Percentiles rank a stretch among this genome's conserved stretches.
Evolutionary conservation across 805 yeast species (phyloP).

Genomic region (Candida cerambycidarum): DNA sequence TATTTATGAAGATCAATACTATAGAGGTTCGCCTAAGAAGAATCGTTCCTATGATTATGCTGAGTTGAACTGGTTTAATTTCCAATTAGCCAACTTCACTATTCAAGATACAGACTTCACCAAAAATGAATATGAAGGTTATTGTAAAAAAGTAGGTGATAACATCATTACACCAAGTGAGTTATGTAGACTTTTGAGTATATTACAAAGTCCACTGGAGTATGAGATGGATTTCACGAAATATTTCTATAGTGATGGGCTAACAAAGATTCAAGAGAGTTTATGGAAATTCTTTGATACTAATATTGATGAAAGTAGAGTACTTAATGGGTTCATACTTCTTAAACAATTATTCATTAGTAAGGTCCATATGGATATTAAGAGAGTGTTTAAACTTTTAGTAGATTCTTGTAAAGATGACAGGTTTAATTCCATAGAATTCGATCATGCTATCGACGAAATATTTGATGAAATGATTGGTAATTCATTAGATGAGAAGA

Average conservation of each 20-base stretch:
- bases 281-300: conserved; percentile 17
- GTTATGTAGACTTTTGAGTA: conserved; percentile 13
- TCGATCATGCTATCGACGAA: conserved; percentile 16
- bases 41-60: conserved; percentile 29
- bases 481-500: not conserved
- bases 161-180: conserved; percentile 7
- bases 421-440: conserved; percentile 19
- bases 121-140: conserved; percentile 8
- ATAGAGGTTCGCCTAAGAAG: conserved; percentile 35
- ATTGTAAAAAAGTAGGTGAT: conserved; percentile 9
- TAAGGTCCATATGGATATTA: conserved; percentile 19
- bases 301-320: conserved; percentile 11
- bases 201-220: conserved; percentile 17
- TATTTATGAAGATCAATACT: conserved; percentile 40
- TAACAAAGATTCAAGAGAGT: conserved; percentile 15
- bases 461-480: conserved; percentile 14
- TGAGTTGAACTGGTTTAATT: conserved; percentile 41
- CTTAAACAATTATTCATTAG: conserved; percentile 37
- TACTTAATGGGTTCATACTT: conserved; percentile 33
- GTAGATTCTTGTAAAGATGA: conserved; percentile 15
- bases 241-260: conserved; percentile 19
- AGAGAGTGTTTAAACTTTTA: conserved; percentile 26
- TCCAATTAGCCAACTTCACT: conserved; percentile 27
- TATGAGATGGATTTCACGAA: conserved; percentile 17
- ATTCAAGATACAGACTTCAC: conserved; percentile 4